Base-by-base conservation (phyloP, 2,329 filamentous ascomycete species). In the Cytospora leucostoma region DNA sequence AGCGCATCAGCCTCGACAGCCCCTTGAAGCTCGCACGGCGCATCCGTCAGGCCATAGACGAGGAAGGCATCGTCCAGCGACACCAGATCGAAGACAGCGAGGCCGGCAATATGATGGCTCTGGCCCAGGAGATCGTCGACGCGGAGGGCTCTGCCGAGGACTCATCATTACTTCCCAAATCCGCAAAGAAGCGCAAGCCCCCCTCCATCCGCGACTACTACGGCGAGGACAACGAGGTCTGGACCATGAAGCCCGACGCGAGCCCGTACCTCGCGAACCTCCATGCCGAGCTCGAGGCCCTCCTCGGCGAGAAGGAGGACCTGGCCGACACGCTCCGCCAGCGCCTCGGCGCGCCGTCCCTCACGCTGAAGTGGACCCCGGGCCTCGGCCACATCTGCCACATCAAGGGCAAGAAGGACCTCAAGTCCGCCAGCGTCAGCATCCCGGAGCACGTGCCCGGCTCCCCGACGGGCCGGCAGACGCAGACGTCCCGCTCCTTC, bases 361-460 rank as follows among this genome's bases (percentile, higher is more conserved):
- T 98, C 51, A 90, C 87, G 0, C 83, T 99, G 21, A 91, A 89
- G 70, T 98, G 93, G 90, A 92, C 89, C 1, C 90, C 94, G 0
- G 89, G 88, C 15, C 82, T 97, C 2, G 94, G 95, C 10, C 92
- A 99, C 74, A 91, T 96, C 71, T 93, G 91, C 70, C 93, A 98
- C 73, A 84, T 98, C 70, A 95, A 89, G 75, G 92, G 92, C 38
- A 93, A 90, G 73, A 69, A 72, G 72, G 78, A 73, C 12, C 68
- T 75, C 27, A 77, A 78, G n/a, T 85, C 82, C 60, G 83, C 98
- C 56, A 90, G 88, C 37, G 38, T 58, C 32, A 50, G 49, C 50
- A 53, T 64, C 15, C 56, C 53, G 17, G 55, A 61, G 37, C 55
- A 49, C 7, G 37, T 61, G 5, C 61, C 52, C 13, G 51, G 56